A percentile compares a stretch with the other conserved stretches of the same genome.
These are phyloP conservation scores for Telfairia occidentalis DNA, from an alignment of 331 rosid species.

Conservation along the genomic window DNA sequence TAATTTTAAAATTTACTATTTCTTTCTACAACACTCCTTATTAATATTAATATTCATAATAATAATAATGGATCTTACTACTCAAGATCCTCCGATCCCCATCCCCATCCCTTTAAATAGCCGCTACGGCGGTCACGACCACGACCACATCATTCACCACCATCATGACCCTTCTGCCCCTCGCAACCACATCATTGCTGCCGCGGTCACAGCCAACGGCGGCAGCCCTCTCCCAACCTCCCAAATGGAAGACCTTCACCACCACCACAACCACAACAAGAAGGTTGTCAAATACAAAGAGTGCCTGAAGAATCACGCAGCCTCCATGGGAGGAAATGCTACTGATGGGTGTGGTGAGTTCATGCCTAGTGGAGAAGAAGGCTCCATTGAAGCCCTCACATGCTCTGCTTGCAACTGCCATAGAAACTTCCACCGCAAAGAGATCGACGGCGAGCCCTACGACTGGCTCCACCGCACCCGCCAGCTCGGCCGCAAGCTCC, in stretches of 20 bases:
- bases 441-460: background rate
- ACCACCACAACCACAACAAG: background rate
- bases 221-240: background rate
- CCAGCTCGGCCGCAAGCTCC: background rate
- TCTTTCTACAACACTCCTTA: background rate
- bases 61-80: conserved; percentile 3
- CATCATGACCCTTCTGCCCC: background rate
- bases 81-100: background rate
- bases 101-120: conserved; percentile 5
- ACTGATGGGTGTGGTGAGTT: conserved; percentile 12
- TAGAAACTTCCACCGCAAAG: conserved; percentile 15
- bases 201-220: background rate
- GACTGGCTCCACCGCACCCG: background rate
- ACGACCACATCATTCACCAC: background rate
- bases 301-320: conserved; percentile 13
- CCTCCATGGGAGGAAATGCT: conserved; percentile 11
- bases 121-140: conserved; percentile 4
- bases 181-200: background rate
- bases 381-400: conserved; percentile 8
- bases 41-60: no score
- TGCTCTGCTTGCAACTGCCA: conserved; percentile 12
- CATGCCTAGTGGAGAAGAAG: conserved; percentile 10
- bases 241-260: background rate
- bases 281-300: background rate
- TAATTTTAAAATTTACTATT: no score